Evolutionary conservation across 495 filamentous ascomycete species (phyloP).

Genomic region (Neurospora sp.): DNA sequence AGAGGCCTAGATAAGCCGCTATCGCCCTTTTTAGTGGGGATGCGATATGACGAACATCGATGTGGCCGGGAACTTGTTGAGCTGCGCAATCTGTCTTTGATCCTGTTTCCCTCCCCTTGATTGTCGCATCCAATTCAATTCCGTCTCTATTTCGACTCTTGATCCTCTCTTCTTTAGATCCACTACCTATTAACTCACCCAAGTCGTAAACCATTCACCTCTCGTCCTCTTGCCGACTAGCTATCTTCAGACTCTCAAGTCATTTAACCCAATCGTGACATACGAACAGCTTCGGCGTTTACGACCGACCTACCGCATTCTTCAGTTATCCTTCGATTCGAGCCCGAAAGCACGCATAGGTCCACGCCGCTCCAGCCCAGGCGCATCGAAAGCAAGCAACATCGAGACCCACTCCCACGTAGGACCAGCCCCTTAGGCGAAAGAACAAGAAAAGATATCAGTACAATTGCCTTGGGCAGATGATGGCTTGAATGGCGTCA

Average conservation of each 20-base stretch:
- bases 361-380: background rate
- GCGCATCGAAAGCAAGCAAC: background rate
- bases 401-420: background rate
- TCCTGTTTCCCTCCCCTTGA: background rate
- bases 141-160: background rate
- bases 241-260: background rate
- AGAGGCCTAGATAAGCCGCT: background rate
- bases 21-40: background rate
- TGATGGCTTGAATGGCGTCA: slow-evolving; percentile 26
- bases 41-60: background rate
- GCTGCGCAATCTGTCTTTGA: background rate
- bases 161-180: too few relatives aligned
- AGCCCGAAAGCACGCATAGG: background rate
- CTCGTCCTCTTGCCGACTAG: background rate
- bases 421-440: too few relatives aligned
- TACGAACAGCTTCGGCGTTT: background rate
- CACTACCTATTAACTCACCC: too few relatives aligned
- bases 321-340: background rate
- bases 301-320: background rate
- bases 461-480: background rate
- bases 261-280: background rate
- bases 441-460: too few relatives aligned
- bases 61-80: background rate
- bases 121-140: background rate
- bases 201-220: too few relatives aligned